phyloP scores from a whole-genome alignment of 257 asterid genomes.

The Agastache rugosa region DNA sequence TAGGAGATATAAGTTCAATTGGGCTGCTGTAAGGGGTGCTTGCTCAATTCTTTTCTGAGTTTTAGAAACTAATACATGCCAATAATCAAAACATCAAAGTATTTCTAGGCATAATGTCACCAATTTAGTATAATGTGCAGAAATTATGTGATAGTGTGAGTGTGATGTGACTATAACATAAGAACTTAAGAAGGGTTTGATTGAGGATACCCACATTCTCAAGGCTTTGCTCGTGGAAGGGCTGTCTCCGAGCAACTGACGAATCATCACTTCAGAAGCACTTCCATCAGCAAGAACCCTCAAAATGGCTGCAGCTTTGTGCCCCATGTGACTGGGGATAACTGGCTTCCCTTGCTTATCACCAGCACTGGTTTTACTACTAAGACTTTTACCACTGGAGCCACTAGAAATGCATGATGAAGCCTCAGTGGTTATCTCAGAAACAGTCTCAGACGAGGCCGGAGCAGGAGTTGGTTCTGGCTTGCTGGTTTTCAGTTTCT shows the following conservation, averaged over 20 bases:
- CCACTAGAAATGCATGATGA: slow-evolving; percentile 57
- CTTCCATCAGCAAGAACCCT: slow-evolving; percentile 63
- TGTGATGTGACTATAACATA: slow-evolving; percentile 6
- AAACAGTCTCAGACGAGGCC: slow-evolving; percentile 50
- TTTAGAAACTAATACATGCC: slow-evolving; percentile 15
- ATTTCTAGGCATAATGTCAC: not conserved
- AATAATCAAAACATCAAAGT: not conserved
- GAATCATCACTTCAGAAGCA: slow-evolving; percentile 87
- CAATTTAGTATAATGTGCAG: slow-evolving; percentile 1
- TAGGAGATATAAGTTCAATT: not conserved
- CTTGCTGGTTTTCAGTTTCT: slow-evolving; percentile 49
- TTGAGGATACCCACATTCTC: slow-evolving; percentile 64
- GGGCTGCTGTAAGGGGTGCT: not conserved
- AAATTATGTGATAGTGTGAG: not conserved
- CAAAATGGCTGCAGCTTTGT: slow-evolving; percentile 74
- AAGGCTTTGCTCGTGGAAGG: slow-evolving; percentile 99
- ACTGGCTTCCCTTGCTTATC: slow-evolving; percentile 46
- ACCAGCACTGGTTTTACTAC: slow-evolving; percentile 26
- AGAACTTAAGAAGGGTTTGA: slow-evolving; percentile 17
- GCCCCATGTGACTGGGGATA: slow-evolving; percentile 61
- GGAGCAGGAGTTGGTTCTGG: slow-evolving; percentile 38
- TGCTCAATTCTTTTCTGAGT: slow-evolving; percentile 15
- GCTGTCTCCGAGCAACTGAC: slow-evolving; percentile 89
- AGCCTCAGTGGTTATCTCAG: slow-evolving; percentile 55
- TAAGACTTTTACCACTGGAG: slow-evolving; percentile 51